Evolutionary conservation across 768 basidiomycete species (phyloP).

Genomic region (Gloeophyllum trabeum): DNA sequence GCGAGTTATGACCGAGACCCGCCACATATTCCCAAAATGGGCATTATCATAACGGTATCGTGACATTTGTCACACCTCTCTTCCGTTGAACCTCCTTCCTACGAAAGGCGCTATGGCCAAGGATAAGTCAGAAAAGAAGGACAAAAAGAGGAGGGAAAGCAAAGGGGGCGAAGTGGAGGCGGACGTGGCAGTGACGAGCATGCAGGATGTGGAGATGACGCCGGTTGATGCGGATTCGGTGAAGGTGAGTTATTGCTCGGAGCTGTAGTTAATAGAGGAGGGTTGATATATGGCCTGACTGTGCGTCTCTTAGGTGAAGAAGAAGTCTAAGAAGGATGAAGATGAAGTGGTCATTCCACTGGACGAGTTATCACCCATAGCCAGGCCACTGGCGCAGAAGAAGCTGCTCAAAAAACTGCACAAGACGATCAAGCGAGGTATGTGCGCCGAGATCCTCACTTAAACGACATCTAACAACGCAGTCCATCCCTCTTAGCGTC

Average conservation of each 20-base stretch:
- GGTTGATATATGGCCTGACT: slow-evolving; percentile 7
- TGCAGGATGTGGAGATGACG: slow-evolving; percentile 36
- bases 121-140: slow-evolving; percentile 70
- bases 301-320: slow-evolving; percentile 27
- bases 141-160: slow-evolving; percentile 41
- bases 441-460: slow-evolving; percentile 5
- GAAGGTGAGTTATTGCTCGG: slow-evolving; percentile 16
- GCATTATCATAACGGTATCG: too few relatives aligned
- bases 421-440: slow-evolving; percentile 90
- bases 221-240: slow-evolving; percentile 22
- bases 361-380: slow-evolving; percentile 89
- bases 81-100: too few relatives aligned
- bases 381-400: slow-evolving; percentile 85
- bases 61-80: too few relatives aligned
- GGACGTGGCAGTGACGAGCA: slow-evolving; percentile 13
- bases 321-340: slow-evolving; percentile 57
- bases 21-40: too few relatives aligned
- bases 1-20: too few relatives aligned
- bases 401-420: slow-evolving; percentile 92
- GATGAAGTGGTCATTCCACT: slow-evolving; percentile 55
- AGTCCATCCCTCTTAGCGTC: slow-evolving; percentile 45
- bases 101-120: slow-evolving; percentile 58
- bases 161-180: slow-evolving; percentile 17
- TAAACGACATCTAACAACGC: slow-evolving; percentile 1
- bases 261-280: too few relatives aligned